Evolutionary conservation across 2,329 filamentous ascomycete species (phyloP), one percentile per base, ranked within the genome.

Genomic region (Nigrograna mackinnonii): DNA sequence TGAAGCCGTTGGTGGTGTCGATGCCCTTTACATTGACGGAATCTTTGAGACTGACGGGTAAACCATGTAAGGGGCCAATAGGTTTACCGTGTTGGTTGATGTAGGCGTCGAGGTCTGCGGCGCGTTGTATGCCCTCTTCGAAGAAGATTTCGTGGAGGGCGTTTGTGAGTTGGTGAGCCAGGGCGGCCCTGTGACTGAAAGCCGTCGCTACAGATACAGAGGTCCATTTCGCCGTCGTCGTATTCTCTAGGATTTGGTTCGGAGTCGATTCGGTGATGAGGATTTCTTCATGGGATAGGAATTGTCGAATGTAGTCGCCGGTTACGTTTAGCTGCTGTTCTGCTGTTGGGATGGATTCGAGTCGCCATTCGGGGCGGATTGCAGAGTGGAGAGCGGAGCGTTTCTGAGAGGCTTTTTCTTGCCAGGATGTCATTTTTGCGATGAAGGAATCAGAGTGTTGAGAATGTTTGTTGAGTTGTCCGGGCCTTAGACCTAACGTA

Each of bases 21-120:
- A 9, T 9, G 9, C 24, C 24, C 24, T 28, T 28, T 9, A 28
- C 24, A 28, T 28, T 28, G n/a, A 28, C n/a, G n/a, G n/a, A n/a
- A 36, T 17, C 39, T 30, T 39, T 39, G 21, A 88, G 71, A 0
- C 81, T 78, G 35, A 84, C 65, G 1, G 80, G 80, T 0, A 84
- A 37, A 62, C 82, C 85, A 61, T 88, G 84, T 1, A 88, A 72
- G 2, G 84, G 83, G 0, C n/a, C n/a, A n/a, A n/a, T n/a, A n/a
- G n/a, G n/a, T n/a, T n/a, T n/a, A n/a, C n/a, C n/a, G n/a, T n/a
- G n/a, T n/a, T n/a, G n/a, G n/a, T n/a, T n/a, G n/a, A n/a, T n/a
- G n/a, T n/a, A n/a, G n/a, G n/a, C n/a, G n/a, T n/a, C n/a, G 0
- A 79, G 67, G 30, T 71, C 65, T 39, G 71, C 68, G 3, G 78